These are phyloP conservation scores for Fusarium nelsonii DNA, from an alignment of 2,329 filamentous ascomycete genomes.

Conservation along the genomic window DNA sequence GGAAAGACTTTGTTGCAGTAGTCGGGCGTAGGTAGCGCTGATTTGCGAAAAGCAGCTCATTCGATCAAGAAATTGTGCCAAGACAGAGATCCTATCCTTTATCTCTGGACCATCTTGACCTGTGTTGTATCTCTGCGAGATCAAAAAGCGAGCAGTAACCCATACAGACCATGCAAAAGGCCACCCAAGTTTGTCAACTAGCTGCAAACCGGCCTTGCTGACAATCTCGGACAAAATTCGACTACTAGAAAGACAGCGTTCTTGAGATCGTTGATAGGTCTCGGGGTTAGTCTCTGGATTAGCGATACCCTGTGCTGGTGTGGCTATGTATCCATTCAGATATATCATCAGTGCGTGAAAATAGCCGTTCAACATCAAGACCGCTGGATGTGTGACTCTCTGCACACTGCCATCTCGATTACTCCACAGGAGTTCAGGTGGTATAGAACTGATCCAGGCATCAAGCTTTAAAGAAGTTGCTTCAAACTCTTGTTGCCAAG, in stretches of 20 bases:
- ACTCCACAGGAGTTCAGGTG: not conserved
- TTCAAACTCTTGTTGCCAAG: not conserved
- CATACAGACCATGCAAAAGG: no score
- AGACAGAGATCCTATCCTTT: no score
- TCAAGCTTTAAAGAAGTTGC: not conserved
- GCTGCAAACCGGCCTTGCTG: no score
- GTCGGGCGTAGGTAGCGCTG: not conserved
- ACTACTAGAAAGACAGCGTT: not conserved
- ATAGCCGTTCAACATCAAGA: not conserved
- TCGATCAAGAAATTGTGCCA: not conserved
- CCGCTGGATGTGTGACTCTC: not conserved
- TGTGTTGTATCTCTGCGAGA: no score
- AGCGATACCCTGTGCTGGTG: fast-evolving
- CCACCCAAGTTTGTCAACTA: no score
- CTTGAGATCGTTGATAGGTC: not conserved
- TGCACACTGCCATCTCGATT: not conserved
- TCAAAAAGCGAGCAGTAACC: no score
- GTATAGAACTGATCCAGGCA: not conserved
- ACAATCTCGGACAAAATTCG: no score
- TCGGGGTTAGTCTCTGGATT: fast-evolving
- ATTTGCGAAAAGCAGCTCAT: slow-evolving; percentile 8
- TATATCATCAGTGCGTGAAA: not conserved
- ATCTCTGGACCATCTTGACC: no score
- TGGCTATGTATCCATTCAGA: not conserved
- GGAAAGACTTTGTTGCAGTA: not conserved